These are phyloP conservation scores for Sphaerulina populicola DNA, from an alignment of 2,329 filamentous ascomycete genomes.

Conservation along the genomic window DNA sequence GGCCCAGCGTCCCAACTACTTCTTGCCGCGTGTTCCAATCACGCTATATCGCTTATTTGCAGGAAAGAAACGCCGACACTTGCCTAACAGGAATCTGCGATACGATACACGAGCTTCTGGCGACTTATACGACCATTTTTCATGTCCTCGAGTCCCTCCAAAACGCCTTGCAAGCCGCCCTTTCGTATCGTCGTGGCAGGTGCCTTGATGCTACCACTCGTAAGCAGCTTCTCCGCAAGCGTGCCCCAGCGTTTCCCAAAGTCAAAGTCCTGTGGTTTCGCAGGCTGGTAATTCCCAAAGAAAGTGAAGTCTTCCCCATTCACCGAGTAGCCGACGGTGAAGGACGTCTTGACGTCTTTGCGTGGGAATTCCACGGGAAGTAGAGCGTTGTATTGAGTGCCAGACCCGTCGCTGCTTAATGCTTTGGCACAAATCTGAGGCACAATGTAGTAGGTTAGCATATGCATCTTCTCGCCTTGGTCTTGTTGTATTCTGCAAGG, in stretches of 20 bases:
- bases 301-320: slow-evolving; percentile 18
- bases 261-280: slow-evolving; percentile 18
- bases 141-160: slow-evolving; percentile 39
- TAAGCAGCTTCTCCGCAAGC: slow-evolving; percentile 35
- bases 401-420: slow-evolving; percentile 9
- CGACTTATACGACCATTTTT: slow-evolving; percentile 40
- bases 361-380: slow-evolving; percentile 16
- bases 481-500: too few relatives aligned
- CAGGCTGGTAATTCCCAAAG: slow-evolving; percentile 12
- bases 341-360: slow-evolving; percentile 14
- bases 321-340: slow-evolving; percentile 21
- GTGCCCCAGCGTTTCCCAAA: slow-evolving; percentile 37
- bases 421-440: slow-evolving; percentile 19
- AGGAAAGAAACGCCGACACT: too few relatives aligned
- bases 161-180: slow-evolving; percentile 38
- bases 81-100: slow-evolving; percentile 12
- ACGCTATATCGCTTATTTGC: too few relatives aligned
- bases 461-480: background rate
- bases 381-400: slow-evolving; percentile 15
- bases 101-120: slow-evolving; percentile 42
- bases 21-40: too few relatives aligned
- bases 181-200: slow-evolving; percentile 36
- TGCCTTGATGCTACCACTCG: slow-evolving; percentile 37
- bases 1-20: too few relatives aligned
- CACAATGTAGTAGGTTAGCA: background rate